Base-by-base conservation (phyloP, 768 basidiomycete genomes). In the Rhodotorula paludigena region DNA sequence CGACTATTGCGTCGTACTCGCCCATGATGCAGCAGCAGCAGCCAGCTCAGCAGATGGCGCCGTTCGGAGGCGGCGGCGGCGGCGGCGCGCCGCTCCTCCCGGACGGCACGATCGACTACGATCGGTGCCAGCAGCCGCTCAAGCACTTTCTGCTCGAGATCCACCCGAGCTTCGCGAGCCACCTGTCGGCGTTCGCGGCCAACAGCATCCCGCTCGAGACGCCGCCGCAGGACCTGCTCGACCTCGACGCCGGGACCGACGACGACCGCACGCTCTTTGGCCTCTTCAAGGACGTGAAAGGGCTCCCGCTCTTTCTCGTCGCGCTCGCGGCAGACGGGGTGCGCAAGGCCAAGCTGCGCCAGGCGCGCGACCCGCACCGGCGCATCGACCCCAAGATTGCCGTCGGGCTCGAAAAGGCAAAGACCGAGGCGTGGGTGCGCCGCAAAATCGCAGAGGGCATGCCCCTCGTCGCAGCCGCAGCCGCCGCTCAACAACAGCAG, bases 291-390 rank as follows among this genome's bases (percentile, higher is more conserved):
- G 53, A 67, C 23, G 55, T 66, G 14, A 3, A 23, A 6, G 25
- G 16, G 20, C 16, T 48, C 15, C 23, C 32, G 0, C 15, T 16
- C 2, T 41, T 56, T 15, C 39, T 41, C 21, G 47, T 47, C 18
- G 60, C 60, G 16, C 25, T 61, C 23, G 66, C 47, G 30, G 56
- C 47, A 21, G 66, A 67, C 14, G 66, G 66, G 21, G 60, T 62
- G 30, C 36, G 66, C 25, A 57, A 57, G 23, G 59, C 60, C n/a
- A 57, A 39, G 47, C 28, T 32, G 48, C 39, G 55, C 23, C 33
- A 41, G 32, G 18, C 20, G 0, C 2, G 32, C n/a, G 11, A 5
- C 11, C 7, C 28, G 14, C 3, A 25, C 6, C 11, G 25, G 33
- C 38, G 2, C 3, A 14, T 33, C 20, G 30, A 21, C 32, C 38